phyloP scores from a whole-genome alignment of 1,284 basidiomycete genomes.

The Cystobasidiaceae sp. region DNA sequence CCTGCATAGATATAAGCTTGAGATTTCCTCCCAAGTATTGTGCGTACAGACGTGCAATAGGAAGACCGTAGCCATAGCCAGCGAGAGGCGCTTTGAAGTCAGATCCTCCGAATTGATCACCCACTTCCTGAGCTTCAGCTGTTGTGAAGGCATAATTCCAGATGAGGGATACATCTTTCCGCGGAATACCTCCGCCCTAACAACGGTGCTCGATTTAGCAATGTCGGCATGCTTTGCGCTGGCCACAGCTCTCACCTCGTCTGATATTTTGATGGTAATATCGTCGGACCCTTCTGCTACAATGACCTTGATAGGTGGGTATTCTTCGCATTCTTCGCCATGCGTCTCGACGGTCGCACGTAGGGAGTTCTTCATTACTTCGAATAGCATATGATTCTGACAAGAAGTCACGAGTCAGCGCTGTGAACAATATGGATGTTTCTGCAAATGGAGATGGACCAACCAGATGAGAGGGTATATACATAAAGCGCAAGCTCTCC shows the following conservation, averaged over 20 bases:
- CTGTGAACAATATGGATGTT: neutral
- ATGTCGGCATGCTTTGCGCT: no score
- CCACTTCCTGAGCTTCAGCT: constrained; percentile 81
- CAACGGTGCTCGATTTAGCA: no score
- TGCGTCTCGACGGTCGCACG: constrained; percentile 93
- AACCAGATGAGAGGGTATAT: constrained; percentile 80
- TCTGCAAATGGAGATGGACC: constrained; percentile 22
- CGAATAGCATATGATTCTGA: constrained; percentile 84
- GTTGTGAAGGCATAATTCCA: constrained; percentile 90
- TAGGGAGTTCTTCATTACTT: constrained; percentile 95
- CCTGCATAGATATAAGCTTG: constrained; percentile 96
- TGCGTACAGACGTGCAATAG: constrained; percentile 66
- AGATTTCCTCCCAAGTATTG: constrained; percentile 96
- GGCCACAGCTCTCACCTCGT: constrained; percentile 54
- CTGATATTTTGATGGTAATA: constrained; percentile 96
- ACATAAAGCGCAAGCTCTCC: constrained; percentile 78
- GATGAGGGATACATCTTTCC: constrained; percentile 87
- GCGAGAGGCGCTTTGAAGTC: constrained; percentile 99
- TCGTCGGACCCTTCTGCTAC: constrained; percentile 78
- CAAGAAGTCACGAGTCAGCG: neutral
- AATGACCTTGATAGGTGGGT: constrained; percentile 93
- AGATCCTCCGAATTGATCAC: constrained; percentile 77
- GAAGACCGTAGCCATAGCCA: constrained; percentile 88
- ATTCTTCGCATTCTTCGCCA: constrained; percentile 76
- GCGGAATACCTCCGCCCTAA: constrained; percentile 81